phyloP scores from a whole-genome alignment of 176 grass and related monocot species.

The Eleusine indica region DNA sequence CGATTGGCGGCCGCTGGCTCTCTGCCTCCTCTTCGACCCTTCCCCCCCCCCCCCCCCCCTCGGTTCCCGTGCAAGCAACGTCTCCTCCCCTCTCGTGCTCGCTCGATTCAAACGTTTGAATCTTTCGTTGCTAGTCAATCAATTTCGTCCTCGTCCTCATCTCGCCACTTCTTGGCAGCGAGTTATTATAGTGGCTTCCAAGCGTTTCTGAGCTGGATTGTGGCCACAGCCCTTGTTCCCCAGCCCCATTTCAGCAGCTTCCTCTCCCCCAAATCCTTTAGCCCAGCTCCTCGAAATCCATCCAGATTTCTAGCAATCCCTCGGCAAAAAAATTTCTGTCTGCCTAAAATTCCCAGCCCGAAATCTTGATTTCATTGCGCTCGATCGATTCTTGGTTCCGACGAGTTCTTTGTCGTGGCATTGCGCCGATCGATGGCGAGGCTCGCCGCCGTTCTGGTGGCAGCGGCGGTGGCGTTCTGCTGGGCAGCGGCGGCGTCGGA shows the following conservation, averaged over 20 bases:
- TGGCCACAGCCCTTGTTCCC: neutral
- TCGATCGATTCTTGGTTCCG: neutral
- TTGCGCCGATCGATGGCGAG: neutral
- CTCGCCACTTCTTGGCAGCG: neutral
- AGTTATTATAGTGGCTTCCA: neutral
- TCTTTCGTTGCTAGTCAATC: neutral
- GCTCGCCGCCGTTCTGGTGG: neutral
- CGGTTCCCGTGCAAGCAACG: neutral
- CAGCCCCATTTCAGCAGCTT: neutral
- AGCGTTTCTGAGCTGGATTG: conserved; percentile 12
- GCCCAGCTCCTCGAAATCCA: neutral
- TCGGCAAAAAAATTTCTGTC: neutral
- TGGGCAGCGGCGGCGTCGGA: conserved; percentile 8
- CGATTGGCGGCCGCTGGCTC: neutral
- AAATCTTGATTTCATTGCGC: neutral
- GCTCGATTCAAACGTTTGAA: conserved; percentile 10
- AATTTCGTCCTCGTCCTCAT: neutral
- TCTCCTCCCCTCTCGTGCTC: neutral
- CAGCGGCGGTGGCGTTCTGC: neutral
- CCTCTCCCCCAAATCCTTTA: neutral
- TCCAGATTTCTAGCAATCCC: neutral
- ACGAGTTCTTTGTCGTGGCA: neutral
- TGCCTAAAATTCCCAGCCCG: neutral
- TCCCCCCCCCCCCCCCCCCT: neutral
- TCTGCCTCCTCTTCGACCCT: neutral